phyloP scores from a whole-genome alignment of 1,139 yeast species.

The Hyphopichia burtonii region DNA sequence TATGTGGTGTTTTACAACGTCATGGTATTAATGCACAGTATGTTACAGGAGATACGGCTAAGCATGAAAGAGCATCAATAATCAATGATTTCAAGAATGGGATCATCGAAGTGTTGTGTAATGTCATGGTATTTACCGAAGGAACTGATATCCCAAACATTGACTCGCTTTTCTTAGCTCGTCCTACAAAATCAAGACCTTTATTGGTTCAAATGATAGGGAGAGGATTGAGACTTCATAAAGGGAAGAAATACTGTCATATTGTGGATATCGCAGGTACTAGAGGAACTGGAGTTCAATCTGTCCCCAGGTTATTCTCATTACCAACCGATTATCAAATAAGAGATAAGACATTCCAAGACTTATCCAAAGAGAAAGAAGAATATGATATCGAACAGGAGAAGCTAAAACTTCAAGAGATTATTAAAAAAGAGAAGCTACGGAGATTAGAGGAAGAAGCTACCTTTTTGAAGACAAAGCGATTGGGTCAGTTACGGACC shows the following conservation, averaged over 20 bases:
- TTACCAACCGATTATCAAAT: slow-evolving; percentile 30
- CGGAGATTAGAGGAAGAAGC: slow-evolving; percentile 16
- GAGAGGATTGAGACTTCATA: slow-evolving; percentile 70
- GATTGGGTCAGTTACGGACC: slow-evolving; percentile 11
- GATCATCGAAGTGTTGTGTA: slow-evolving; percentile 68
- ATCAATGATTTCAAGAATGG: slow-evolving; percentile 64
- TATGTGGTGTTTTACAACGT: slow-evolving; percentile 54
- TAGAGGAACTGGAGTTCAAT: slow-evolving; percentile 54
- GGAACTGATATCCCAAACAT: slow-evolving; percentile 94
- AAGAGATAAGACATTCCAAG: slow-evolving; percentile 29
- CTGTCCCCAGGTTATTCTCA: slow-evolving; percentile 60
- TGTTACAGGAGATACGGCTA: slow-evolving; percentile 67
- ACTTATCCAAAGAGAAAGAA: slow-evolving; percentile 25
- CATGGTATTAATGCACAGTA: slow-evolving; percentile 71
- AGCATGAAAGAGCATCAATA: slow-evolving; percentile 49
- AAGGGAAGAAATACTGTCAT: slow-evolving; percentile 65
- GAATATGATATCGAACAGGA: slow-evolving; percentile 13
- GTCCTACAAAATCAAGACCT: slow-evolving; percentile 79
- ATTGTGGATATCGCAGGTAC: slow-evolving; percentile 76
- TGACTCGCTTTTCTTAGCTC: slow-evolving; percentile 72
- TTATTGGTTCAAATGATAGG: slow-evolving; percentile 88
- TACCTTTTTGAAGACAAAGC: slow-evolving; percentile 12
- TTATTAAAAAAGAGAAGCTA: slow-evolving; percentile 15
- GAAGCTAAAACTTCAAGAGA: slow-evolving; percentile 13
- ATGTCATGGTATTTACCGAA: slow-evolving; percentile 90